These are phyloP conservation scores for Boletus rex-veris DNA, from an alignment of 768 basidiomycete species.

Conservation along the genomic window DNA sequence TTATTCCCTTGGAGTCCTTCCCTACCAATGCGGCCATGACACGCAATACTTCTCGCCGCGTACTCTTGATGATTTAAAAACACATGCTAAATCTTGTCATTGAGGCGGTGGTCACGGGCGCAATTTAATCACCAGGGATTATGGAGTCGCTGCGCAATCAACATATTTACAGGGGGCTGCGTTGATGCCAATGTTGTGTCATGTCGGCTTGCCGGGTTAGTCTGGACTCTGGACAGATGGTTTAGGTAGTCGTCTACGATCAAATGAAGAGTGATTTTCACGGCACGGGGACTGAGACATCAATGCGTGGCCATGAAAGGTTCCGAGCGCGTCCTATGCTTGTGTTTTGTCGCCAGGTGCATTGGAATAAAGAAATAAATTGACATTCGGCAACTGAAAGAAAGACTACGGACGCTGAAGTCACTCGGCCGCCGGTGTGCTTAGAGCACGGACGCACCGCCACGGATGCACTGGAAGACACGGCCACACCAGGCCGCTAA, in stretches of 20 bases:
- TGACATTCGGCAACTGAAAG: not conserved
- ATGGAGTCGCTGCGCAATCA: not conserved
- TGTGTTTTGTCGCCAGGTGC: not conserved
- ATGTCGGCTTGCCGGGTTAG: not conserved
- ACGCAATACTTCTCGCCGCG: no score
- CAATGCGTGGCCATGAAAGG: not conserved
- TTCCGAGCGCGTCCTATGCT: not conserved
- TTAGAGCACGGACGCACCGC: not conserved
- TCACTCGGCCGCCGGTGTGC: not conserved
- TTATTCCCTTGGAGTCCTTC: no score
- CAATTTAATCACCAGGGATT: not conserved
- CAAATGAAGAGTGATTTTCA: slow-evolving; percentile 1
- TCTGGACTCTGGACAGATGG: not conserved
- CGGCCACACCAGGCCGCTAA: slow-evolving; percentile 4
- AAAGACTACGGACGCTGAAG: not conserved
- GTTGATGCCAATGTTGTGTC: not conserved
- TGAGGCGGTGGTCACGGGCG: not conserved
- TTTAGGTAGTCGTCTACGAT: not conserved
- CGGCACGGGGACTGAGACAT: not conserved
- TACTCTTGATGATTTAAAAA: no score
- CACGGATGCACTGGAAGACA: slow-evolving; percentile 9
- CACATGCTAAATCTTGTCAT: no score
- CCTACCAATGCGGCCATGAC: no score
- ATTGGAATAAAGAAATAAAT: not conserved
- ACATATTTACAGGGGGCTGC: not conserved